Percentiles rank a stretch among this genome's conserved stretches.
phyloP scores from a whole-genome alignment of 768 basidiomycete genomes.

The Tricholoma sp. region DNA sequence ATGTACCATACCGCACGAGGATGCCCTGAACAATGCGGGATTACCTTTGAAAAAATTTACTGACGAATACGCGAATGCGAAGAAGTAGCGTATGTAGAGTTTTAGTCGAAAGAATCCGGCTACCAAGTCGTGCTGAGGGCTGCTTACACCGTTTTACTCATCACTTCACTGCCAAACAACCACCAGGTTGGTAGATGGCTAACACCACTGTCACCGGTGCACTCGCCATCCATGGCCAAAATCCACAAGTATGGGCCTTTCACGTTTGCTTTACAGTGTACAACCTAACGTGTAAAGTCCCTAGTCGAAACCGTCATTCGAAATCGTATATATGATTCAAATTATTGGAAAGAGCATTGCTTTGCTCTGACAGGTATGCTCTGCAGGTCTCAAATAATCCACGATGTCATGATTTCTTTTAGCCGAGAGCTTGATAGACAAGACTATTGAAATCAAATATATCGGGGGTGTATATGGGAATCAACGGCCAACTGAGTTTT shows the following conservation, averaged over 20 bases:
- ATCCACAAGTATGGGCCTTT: constrained; percentile 71
- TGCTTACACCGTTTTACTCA: background rate
- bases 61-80: no score
- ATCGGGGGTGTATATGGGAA: constrained; percentile 97
- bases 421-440: constrained; percentile 95
- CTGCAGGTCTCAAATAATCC: background rate
- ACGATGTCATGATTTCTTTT: background rate
- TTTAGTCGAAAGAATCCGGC: no score
- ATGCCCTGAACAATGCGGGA: no score
- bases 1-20: no score
- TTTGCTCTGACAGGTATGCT: constrained; percentile 87
- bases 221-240: constrained; percentile 89
- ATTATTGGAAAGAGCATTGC: constrained; percentile 98
- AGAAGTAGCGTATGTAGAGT: no score
- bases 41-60: no score
- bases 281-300: constrained; percentile 45
- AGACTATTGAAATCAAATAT: constrained; percentile 72
- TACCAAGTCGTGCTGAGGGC: no score
- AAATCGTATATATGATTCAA: constrained; percentile 90
- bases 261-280: background rate
- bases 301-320: constrained; percentile 96
- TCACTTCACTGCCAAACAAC: constrained; percentile 9
- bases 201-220: constrained; percentile 91
- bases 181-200: constrained; percentile 52
- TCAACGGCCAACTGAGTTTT: constrained; percentile 90